These are phyloP conservation scores for Neotropicomus parvogracilis DNA, from an alignment of 1,284 basidiomycete species.

Conservation along the genomic window DNA sequence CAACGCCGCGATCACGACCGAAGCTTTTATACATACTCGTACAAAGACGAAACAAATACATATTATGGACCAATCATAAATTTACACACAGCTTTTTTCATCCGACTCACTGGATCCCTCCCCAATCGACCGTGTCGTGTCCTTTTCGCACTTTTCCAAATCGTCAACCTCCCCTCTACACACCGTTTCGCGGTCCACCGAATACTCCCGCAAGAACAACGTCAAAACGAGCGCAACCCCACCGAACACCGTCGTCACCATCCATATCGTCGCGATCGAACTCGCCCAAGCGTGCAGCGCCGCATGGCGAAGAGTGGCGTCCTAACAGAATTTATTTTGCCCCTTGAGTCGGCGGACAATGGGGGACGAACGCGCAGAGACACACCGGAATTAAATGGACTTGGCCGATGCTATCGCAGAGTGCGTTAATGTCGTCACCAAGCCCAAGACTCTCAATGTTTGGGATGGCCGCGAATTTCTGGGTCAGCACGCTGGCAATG, in stretches of 20 bases:
- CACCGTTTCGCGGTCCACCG: slow-evolving; percentile 51
- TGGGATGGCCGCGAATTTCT: slow-evolving; percentile 48
- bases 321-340: slow-evolving; percentile 35
- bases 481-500: slow-evolving; percentile 60
- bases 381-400: slow-evolving; percentile 54
- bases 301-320: slow-evolving; percentile 44
- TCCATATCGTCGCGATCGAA: slow-evolving; percentile 69
- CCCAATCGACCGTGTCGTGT: no score
- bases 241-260: slow-evolving; percentile 58
- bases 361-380: slow-evolving; percentile 12
- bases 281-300: slow-evolving; percentile 68
- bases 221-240: slow-evolving; percentile 54
- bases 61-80: no score
- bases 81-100: no score
- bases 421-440: slow-evolving; percentile 47
- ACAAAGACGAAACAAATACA: no score
- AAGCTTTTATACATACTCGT: no score
- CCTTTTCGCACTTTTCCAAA: no score
- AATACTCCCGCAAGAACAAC: slow-evolving; percentile 57
- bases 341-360: not conserved
- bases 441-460: slow-evolving; percentile 35
- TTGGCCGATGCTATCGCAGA: slow-evolving; percentile 51
- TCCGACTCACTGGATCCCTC: no score
- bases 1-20: no score
- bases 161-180: no score